phyloP scores from a whole-genome alignment of 345 rosid species.

The Bretschneidera sinensis region DNA sequence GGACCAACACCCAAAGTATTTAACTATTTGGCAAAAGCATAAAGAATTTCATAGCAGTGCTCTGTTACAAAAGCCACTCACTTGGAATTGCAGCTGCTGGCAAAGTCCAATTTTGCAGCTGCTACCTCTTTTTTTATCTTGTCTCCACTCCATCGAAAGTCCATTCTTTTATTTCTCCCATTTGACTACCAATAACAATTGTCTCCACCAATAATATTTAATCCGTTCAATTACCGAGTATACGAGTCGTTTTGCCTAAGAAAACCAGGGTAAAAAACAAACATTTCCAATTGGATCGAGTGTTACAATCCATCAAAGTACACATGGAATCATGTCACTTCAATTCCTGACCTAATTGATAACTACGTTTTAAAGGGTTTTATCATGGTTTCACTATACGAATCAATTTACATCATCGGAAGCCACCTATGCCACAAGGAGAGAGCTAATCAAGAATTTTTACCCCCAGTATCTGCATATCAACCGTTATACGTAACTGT shows the following conservation, averaged over 20 bases:
- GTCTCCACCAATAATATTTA: too few species aligned
- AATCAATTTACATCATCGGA: slow-evolving; percentile 39
- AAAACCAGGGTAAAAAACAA: slow-evolving; percentile 14
- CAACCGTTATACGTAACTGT: slow-evolving; percentile 36
- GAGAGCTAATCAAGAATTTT: slow-evolving; percentile 3
- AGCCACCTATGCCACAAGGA: slow-evolving; percentile 30
- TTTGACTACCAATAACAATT: too few species aligned
- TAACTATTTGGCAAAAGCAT: too few species aligned
- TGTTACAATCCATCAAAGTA: slow-evolving; percentile 34
- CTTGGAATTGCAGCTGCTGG: too few species aligned
- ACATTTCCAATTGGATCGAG: slow-evolving; percentile 36
- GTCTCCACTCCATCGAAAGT: too few species aligned
- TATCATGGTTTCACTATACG: slow-evolving; percentile 33
- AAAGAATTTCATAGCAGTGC: too few species aligned
- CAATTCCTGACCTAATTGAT: slow-evolving; percentile 23
- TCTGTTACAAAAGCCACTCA: too few species aligned
- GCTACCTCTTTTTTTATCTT: too few species aligned
- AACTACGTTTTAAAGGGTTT: slow-evolving; percentile 49
- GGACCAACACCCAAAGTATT: too few species aligned
- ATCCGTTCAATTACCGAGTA: slow-evolving; percentile 12
- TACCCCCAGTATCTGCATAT: slow-evolving; percentile 23
- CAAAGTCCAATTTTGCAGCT: too few species aligned
- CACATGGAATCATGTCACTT: slow-evolving; percentile 35
- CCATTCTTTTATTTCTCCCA: too few species aligned
- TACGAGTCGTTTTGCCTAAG: slow-evolving; percentile 33